Base-by-base conservation (phyloP, 805 yeast genomes). In the Candida awuae region DNA sequence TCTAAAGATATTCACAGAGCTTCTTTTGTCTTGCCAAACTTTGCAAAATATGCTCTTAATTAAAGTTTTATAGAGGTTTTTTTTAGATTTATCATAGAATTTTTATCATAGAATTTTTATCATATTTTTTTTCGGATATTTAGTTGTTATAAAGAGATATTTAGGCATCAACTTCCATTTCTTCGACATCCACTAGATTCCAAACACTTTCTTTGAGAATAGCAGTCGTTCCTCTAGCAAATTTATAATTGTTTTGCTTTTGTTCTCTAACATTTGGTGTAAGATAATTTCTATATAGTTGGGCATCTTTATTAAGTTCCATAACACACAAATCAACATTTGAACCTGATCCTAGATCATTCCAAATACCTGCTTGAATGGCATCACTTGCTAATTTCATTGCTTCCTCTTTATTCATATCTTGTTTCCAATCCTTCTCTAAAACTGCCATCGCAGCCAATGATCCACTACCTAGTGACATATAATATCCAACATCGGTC, bases 401-500 rank as follows among this genome's bases (percentile, higher is more conserved):
- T n/a, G 97, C 97, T 59, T 86, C 95, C 34, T 87, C 95, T 58
- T 70, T 82, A 17, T 79, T 71, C 67, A 92, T 63, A 49, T 75
- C 84, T 49, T 74, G 77, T 55, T 72, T 77, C 94, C 95, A 92
- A 47, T 79, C 71, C 29, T 90, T 74, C 65, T 92, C 98, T 52
- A 92, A 69, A 14, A 92, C 92, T 4, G 97, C 96, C 95, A 92
- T 90, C 8, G 98, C 98, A 6, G 98, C 97, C 60, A 92, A 71
- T 16, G 97, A 87, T 46, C 98, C 98, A 4, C 97, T 87, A 10
- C 98, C 98, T 49, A 92, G 68, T 7, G 97, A 79, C 62, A 81
- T 84, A 62, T 87, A 92, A 53, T 77, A 84, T 7, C 97, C 97
- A 45, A 90, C 83, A 62, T 92, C 98, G 12, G 97, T 88, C 7